Evolutionary conservation across 176 grass and related monocot species (phyloP), one percentile per base, ranked within the genome.

Genomic region (Triticum aestivum): DNA sequence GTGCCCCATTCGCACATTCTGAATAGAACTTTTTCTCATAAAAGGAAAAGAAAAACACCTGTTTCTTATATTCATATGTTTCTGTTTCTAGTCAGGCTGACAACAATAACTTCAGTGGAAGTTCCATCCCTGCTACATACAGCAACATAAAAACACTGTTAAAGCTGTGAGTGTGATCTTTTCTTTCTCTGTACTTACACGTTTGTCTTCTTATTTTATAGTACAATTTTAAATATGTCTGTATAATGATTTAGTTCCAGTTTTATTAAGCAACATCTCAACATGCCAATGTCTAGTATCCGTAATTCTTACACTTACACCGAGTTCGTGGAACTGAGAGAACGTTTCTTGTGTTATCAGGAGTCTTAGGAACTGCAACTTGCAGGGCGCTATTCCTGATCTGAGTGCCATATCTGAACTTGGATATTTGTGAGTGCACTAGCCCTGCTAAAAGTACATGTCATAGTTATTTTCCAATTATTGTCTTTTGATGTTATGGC

Each of bases 341-440:
- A 81, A 41, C 83, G 77, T 78, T 89, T 88, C 85, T 88, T 90
- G 26, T 86, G 11, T 83, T 89, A 65, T 47, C 92, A 99, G 97
- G 92, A 99, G 97, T 85, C 77, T 99, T 83, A 91, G 97, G 49
- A 99, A 99, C 82, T 99, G 97, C 89, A 90, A 77, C 83, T 88
- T 99, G 89, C 88, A 96, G 86, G 97, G 97, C 83, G 26, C 49
- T 82, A 87, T 99, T 86, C 94, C 97, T 70, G 94, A 99, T 85
- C 63, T 99, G 67, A 96, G 94, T 89, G 66, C 30, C 58, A 87
- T 99, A 59, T 83, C 15, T 89, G 87, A 90, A 75, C 90, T 99
- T 85, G 83, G 80, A 17, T 99, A 99, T 88, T 75, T 99, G 97
- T 98, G 84, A 95, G 91, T 89, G 62, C 30, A 87, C 32, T 73